These are phyloP conservation scores for Acanthamoeba rhysodes DNA, from an alignment of 208 protist genomes.

Conservation along the genomic window DNA sequence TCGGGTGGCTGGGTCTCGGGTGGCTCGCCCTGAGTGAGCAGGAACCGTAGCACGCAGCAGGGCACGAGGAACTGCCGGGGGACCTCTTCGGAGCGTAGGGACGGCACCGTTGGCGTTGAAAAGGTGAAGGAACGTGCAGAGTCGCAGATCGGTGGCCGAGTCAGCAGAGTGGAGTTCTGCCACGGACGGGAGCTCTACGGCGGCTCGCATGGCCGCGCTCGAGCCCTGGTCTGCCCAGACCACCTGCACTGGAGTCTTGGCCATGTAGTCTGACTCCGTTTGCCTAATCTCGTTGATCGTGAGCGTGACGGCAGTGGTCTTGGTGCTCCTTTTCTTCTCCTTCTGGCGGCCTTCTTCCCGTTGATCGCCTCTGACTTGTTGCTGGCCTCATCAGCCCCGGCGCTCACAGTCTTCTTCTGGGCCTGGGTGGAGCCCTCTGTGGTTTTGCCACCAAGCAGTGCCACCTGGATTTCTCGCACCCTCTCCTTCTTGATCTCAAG, in stretches of 20 bases:
- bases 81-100: background rate
- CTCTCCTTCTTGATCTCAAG: background rate
- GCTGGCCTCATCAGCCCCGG: background rate
- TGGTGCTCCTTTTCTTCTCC: background rate
- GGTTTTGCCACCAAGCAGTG: background rate
- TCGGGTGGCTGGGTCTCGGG: background rate
- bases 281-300: constrained; percentile 2
- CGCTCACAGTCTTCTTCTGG: background rate
- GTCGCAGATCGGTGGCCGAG: background rate
- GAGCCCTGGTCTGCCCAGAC: background rate
- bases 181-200: background rate
- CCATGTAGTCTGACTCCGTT: background rate
- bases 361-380: background rate
- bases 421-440: background rate
- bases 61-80: background rate
- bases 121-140: background rate
- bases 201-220: background rate
- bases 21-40: background rate
- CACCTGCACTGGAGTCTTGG: constrained; percentile 1
- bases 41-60: background rate
- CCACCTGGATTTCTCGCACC: background rate
- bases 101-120: background rate
- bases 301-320: background rate
- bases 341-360: background rate
- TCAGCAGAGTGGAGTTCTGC: background rate